Percentiles rank a stretch among this genome's conserved stretches.
phyloP scores from a whole-genome alignment of 257 asterid genomes.

The Dorcoceras hygrometricum region DNA sequence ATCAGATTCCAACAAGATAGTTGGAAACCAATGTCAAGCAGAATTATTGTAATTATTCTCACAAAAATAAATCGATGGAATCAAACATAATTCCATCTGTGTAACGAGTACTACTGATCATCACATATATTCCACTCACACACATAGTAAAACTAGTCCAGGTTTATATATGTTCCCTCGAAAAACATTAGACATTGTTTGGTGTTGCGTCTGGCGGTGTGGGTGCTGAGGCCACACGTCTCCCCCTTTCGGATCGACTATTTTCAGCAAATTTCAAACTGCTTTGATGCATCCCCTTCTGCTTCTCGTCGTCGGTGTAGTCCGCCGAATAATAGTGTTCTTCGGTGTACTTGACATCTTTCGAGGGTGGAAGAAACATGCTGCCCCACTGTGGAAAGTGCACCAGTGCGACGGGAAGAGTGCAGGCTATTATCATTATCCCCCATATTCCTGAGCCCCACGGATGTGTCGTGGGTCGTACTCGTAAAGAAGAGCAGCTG shows the following conservation, averaged over 20 bases:
- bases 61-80: background rate
- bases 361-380: conserved; percentile 51
- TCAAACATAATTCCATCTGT: background rate
- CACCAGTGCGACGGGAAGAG: conserved; percentile 42
- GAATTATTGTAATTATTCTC: background rate
- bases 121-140: background rate
- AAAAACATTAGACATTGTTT: conserved; percentile 17
- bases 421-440: conserved; percentile 45
- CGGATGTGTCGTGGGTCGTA: conserved; percentile 29
- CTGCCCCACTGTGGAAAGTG: conserved; percentile 78
- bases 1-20: too few relatives aligned
- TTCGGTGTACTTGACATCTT: conserved; percentile 26
- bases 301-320: conserved; percentile 45
- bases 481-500: conserved; percentile 47
- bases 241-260: conserved; percentile 53
- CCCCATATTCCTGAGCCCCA: conserved; percentile 53
- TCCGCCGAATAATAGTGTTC: conserved; percentile 53
- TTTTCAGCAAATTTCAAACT: conserved; percentile 65
- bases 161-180: too few relatives aligned
- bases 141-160: background rate
- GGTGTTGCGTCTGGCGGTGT: conserved; percentile 39
- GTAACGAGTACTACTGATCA: background rate
- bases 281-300: conserved; percentile 49
- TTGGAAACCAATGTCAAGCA: background rate
- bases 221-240: conserved; percentile 33